These are phyloP conservation scores for Jatropha multifida DNA, from an alignment of 441 rosid species.

Conservation along the genomic window DNA sequence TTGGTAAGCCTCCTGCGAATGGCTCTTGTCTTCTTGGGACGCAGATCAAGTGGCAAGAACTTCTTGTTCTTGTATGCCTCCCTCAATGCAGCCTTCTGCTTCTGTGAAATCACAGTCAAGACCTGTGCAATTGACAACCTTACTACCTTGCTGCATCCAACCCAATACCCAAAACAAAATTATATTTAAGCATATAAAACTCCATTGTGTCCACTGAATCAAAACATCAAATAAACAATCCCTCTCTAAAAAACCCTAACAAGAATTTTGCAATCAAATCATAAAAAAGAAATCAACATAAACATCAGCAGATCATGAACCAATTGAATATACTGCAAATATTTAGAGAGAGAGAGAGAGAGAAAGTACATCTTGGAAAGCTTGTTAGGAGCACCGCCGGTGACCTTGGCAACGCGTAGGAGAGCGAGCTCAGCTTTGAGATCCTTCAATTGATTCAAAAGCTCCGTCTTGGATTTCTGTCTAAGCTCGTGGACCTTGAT, in stretches of 20 bases:
- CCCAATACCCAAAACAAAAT: neutral
- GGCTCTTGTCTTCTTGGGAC: constrained; percentile 96
- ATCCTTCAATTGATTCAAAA: constrained; percentile 72
- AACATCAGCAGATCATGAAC: neutral
- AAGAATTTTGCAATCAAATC: neutral
- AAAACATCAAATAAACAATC: too few species aligned
- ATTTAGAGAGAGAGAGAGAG: neutral
- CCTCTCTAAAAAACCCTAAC: too few species aligned
- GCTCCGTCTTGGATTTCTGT: constrained; percentile 74
- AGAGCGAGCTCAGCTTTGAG: constrained; percentile 85
- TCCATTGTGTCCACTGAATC: neutral
- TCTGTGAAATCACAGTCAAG: constrained; percentile 87
- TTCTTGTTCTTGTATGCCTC: constrained; percentile 89
- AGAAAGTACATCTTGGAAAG: constrained; percentile 83
- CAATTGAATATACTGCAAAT: neutral
- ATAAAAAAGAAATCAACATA: too few species aligned
- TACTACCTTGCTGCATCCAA: constrained; percentile 75
- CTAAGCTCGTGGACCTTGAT: constrained; percentile 94
- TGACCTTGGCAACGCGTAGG: constrained; percentile 96
- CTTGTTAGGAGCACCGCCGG: constrained; percentile 97
- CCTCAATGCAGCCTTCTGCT: constrained; percentile 82
- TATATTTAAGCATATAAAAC: neutral
- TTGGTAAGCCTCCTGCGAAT: constrained; percentile 86
- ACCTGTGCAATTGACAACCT: constrained; percentile 91
- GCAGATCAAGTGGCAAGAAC: constrained; percentile 87